Percentiles rank a stretch among this genome's conserved stretches.
These are phyloP conservation scores for Colletotrichum acutatum DNA, from an alignment of 2,329 filamentous ascomycete genomes.

Conservation along the genomic window DNA sequence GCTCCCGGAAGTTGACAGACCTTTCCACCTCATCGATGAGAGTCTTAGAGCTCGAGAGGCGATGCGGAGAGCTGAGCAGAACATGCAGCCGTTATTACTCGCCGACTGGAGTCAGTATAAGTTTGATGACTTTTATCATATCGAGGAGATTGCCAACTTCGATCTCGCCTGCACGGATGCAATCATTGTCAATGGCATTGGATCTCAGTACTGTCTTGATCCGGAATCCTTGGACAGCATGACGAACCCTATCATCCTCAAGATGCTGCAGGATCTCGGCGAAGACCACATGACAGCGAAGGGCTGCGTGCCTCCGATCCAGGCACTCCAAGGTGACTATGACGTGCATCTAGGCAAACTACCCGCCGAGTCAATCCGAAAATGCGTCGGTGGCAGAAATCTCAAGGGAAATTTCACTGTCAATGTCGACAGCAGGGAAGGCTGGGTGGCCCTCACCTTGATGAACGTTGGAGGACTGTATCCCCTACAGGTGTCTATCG, in stretches of 20 bases:
- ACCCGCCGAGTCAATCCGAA: neutral
- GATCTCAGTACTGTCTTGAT: slow-evolving; percentile 9
- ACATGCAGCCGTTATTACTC: slow-evolving; percentile 25
- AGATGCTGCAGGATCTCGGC: slow-evolving; percentile 12
- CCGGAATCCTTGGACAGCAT: neutral
- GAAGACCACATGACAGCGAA: slow-evolving; percentile 18
- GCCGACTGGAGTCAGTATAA: slow-evolving; percentile 36
- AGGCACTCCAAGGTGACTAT: slow-evolving; percentile 11
- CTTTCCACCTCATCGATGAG: neutral
- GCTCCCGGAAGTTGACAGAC: neutral
- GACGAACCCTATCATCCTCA: slow-evolving; percentile 1
- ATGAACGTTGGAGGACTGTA: slow-evolving; percentile 10
- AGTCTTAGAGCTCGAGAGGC: neutral
- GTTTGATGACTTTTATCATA: slow-evolving; percentile 25
- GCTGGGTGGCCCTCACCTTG: neutral
- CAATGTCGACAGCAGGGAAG: neutral
- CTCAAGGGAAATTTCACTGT: slow-evolving; percentile 3
- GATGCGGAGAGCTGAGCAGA: neutral
- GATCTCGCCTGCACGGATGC: slow-evolving; percentile 15
- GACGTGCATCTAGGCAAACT: neutral
- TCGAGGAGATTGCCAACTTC: neutral
- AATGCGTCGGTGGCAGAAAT: neutral
- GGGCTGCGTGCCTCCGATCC: slow-evolving; percentile 1
- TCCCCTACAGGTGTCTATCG: slow-evolving; percentile 47
- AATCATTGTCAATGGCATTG: neutral